These are phyloP conservation scores for Tetrahymena elliotti DNA, from an alignment of 73 alveolate genomes.

Conservation along the genomic window DNA sequence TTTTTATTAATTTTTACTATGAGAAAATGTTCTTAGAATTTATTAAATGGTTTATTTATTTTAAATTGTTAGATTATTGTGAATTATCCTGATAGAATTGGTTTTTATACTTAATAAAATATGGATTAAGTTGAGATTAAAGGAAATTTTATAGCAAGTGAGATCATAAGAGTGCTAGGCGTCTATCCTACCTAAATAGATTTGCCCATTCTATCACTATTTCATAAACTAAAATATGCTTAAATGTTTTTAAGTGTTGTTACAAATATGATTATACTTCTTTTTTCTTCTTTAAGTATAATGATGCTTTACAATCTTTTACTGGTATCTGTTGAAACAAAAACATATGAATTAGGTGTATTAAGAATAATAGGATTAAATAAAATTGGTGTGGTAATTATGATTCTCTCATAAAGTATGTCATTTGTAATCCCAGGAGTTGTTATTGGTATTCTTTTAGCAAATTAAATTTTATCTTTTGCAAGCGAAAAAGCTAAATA, in stretches of 20 bases:
- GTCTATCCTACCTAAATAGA: slow-evolving; percentile 50
- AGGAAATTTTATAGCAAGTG: slow-evolving; percentile 32
- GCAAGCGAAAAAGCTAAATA: slow-evolving; percentile 22
- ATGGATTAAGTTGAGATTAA: slow-evolving; percentile 47
- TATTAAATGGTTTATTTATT: too few relatives aligned
- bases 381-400: slow-evolving; percentile 54
- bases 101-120: slow-evolving; percentile 22
- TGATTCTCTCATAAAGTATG: slow-evolving; percentile 59
- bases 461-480: slow-evolving; percentile 35
- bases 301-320: slow-evolving; percentile 68
- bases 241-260: slow-evolving; percentile 64
- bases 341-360: slow-evolving; percentile 76
- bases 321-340: slow-evolving; percentile 75
- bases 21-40: too few relatives aligned
- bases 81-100: slow-evolving; percentile 12
- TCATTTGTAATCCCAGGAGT: slow-evolving; percentile 77
- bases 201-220: slow-evolving; percentile 44
- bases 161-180: slow-evolving; percentile 53
- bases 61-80: too few relatives aligned
- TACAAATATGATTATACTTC: slow-evolving; percentile 58
- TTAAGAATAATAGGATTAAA: slow-evolving; percentile 73
- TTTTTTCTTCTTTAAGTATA: slow-evolving; percentile 58
- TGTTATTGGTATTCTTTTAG: slow-evolving; percentile 45
- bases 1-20: too few relatives aligned
- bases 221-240: slow-evolving; percentile 42